phyloP scores from a whole-genome alignment of 148 eudicot genomes.

The Arbutus unedo region DNA sequence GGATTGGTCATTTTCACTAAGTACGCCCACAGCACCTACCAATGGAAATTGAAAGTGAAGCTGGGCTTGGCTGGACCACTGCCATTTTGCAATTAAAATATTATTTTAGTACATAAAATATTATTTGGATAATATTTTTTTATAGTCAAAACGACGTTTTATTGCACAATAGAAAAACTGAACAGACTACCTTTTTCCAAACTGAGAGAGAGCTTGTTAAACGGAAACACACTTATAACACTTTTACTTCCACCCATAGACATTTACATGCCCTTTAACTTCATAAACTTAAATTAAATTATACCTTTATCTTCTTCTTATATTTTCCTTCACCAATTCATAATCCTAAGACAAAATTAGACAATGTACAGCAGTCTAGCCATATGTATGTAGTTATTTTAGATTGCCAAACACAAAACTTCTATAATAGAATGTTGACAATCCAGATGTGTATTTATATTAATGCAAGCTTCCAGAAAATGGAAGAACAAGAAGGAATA shows the following conservation, averaged over 20 bases:
- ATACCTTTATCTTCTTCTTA: not conserved
- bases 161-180: no score
- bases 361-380: no score
- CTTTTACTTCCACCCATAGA: not conserved
- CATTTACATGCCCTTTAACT: not conserved
- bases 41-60: not conserved
- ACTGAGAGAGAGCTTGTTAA: not conserved
- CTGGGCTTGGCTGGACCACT: not conserved
- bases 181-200: no score
- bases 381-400: no score
- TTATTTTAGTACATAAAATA: no score
- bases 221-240: not conserved
- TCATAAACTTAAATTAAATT: not conserved
- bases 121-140: no score
- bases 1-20: not conserved
- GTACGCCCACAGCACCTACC: not conserved
- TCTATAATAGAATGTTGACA: no score
- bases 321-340: not conserved
- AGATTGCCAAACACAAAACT: no score
- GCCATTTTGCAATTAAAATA: not conserved
- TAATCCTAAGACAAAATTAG: not conserved
- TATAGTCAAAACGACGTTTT: no score
- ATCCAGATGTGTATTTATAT: no score
- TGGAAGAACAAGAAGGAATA: not conserved
- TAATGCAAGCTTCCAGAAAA: not conserved